These are phyloP conservation scores for Fistulifera solaris DNA, from an alignment of 108 stramenopile genomes.

Conservation along the genomic window DNA sequence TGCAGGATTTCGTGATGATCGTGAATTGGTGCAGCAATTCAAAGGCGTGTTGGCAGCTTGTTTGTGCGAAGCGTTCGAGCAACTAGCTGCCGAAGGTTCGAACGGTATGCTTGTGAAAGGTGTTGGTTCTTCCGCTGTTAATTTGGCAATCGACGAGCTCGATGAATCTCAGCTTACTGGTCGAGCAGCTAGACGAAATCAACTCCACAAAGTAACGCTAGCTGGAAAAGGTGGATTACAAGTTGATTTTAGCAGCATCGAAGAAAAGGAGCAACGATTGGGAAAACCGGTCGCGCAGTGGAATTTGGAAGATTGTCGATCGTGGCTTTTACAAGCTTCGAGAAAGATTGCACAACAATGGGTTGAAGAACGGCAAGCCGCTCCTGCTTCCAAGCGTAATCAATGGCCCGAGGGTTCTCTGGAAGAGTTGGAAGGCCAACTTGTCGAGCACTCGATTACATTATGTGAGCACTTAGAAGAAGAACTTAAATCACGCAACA, in stretches of 20 bases:
- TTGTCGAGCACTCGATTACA: constrained; percentile 66
- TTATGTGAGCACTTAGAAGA: constrained; percentile 65
- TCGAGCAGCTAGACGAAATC: constrained; percentile 60
- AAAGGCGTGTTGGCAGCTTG: constrained; percentile 59
- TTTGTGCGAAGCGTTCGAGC: constrained; percentile 77
- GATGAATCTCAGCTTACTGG: constrained; percentile 8
- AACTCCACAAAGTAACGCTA: constrained; percentile 69
- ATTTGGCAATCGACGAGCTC: too few species aligned
- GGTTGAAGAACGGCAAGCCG: constrained; percentile 52
- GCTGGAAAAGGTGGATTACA: constrained; percentile 74
- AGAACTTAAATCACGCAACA: constrained; percentile 33
- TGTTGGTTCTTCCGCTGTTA: too few species aligned
- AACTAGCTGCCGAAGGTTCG: constrained; percentile 52
- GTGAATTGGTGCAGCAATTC: constrained; percentile 79
- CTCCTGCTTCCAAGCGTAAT: constrained; percentile 11
- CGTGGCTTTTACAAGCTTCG: constrained; percentile 73
- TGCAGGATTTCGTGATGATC: constrained; percentile 87
- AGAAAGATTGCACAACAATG: constrained; percentile 65
- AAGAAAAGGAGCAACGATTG: constrained; percentile 6
- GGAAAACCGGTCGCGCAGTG: constrained; percentile 55
- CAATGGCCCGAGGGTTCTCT: constrained; percentile 51
- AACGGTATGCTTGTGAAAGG: constrained; percentile 31
- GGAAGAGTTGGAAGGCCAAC: constrained; percentile 70
- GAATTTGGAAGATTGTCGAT: constrained; percentile 75
- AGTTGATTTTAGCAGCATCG: constrained; percentile 35